Evolutionary conservation across 2,329 filamentous ascomycete species (phyloP).

Genomic region (Paraphoma chrysanthemicola): DNA sequence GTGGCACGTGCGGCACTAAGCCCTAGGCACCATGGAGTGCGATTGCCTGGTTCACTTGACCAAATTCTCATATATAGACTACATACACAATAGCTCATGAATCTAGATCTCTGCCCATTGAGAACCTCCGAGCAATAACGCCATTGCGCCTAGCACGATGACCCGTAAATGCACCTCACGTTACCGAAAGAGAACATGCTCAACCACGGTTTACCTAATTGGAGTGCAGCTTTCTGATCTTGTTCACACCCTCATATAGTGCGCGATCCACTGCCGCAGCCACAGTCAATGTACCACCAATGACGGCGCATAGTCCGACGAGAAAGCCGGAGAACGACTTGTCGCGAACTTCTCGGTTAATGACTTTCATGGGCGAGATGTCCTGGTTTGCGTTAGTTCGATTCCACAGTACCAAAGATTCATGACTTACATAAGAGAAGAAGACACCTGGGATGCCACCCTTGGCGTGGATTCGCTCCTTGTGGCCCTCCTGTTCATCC

Average conservation of each 20-base stretch:
- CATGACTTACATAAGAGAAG: slow-evolving; percentile 85
- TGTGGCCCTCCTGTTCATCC: slow-evolving; percentile 86
- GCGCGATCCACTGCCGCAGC: slow-evolving; percentile 91
- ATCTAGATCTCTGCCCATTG: not conserved
- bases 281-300: slow-evolving; percentile 94
- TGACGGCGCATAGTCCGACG: slow-evolving; percentile 90
- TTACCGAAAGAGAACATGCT: too few relatives aligned
- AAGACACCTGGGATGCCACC: slow-evolving; percentile 97
- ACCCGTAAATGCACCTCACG: slow-evolving; percentile 6
- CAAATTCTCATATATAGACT: not conserved
- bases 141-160: not conserved
- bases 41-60: not conserved
- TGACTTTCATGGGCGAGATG: slow-evolving; percentile 99
- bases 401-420: not conserved
- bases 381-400: slow-evolving; percentile 65
- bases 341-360: slow-evolving; percentile 89
- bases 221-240: slow-evolving; percentile 85
- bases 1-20: slow-evolving; percentile 1
- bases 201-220: slow-evolving; percentile 45
- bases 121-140: not conserved
- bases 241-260: slow-evolving; percentile 84
- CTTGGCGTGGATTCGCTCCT: slow-evolving; percentile 86
- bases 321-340: slow-evolving; percentile 94
- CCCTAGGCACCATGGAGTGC: not conserved
- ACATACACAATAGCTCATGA: not conserved